phyloP scores from a whole-genome alignment of 805 yeast species.

The Candida oleophila region DNA sequence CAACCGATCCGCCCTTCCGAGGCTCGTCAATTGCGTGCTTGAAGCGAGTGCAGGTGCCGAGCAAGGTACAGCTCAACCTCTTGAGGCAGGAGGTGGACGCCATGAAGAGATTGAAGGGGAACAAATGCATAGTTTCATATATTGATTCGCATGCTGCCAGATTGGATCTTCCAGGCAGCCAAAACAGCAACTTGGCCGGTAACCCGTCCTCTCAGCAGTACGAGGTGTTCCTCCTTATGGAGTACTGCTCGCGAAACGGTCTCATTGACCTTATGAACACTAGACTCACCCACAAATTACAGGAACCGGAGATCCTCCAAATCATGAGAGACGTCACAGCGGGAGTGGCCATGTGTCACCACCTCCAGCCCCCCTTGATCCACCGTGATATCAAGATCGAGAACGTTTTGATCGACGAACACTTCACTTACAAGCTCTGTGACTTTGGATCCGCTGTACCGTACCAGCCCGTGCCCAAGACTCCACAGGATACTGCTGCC shows the following conservation, averaged over 20 bases:
- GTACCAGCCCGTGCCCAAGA: constrained; percentile 60
- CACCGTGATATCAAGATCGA: constrained; percentile 85
- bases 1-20: constrained; percentile 52
- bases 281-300: constrained; percentile 60
- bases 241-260: constrained; percentile 72
- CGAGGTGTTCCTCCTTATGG: constrained; percentile 80
- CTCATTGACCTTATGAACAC: constrained; percentile 79
- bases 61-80: constrained; percentile 75
- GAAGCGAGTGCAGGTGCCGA: constrained; percentile 94
- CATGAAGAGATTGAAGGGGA: constrained; percentile 83
- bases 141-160: constrained; percentile 95
- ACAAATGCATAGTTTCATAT: constrained; percentile 79
- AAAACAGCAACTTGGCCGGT: neutral
- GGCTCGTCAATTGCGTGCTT: constrained; percentile 69
- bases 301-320: constrained; percentile 64
- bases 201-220: constrained; percentile 45
- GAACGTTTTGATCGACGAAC: constrained; percentile 64
- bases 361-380: constrained; percentile 64
- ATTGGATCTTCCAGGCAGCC: constrained; percentile 23
- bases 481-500: constrained; percentile 55
- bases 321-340: constrained; percentile 70
- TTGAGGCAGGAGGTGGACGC: constrained; percentile 96
- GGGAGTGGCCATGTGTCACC: constrained; percentile 79
- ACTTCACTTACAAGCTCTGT: constrained; percentile 65
- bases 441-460: constrained; percentile 83